Evolutionary conservation across 768 basidiomycete species (phyloP), one percentile per base, ranked within the genome.

Genomic region (Solioccasus polychromus): DNA sequence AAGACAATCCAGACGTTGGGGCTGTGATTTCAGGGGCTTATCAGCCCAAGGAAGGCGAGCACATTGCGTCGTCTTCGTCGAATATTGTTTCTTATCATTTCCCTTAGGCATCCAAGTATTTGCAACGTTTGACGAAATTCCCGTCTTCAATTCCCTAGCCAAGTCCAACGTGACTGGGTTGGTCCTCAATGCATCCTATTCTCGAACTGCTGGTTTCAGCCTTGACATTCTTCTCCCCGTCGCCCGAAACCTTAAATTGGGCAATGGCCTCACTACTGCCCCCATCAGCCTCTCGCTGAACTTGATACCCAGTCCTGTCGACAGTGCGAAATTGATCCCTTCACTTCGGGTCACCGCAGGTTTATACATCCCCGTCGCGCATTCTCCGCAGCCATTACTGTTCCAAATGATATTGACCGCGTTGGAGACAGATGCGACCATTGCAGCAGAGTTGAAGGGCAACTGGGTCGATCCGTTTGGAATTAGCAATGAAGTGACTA

Each of bases 391-490:
- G 3, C 41, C 47, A 15, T n/a, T 47, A 11, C 30, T 42, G 23
- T 47, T 47, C 18, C 17, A 38, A 6, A 47, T 47, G 41, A 20
- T 25, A 18, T 31, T 47, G 40, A 24, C 40, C 11, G 47, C 47
- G 11, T 30, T 7, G 5, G 23, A 20, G 3, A 42, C 47, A n/a
- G 35, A 38, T 10, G 40, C 35, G 15, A 30, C n/a, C 2, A 38
- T 47, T 4, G 22, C 40, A 6, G 47, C 47, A 2, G 41, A 42
- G 14, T 26, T 47, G 29, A 42, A 31, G 7, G 47, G 47, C 3
- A 26, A 47, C 9, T 47, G 47, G 47, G 35, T 42, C 3, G 35
- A 42, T 4, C 47, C 47, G 8, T 47, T 47, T n/a, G 40, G 40
- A 6, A 31, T 47, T 14, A 42, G 40, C 19, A 5, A 47, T 15